Conservation (phyloP, 257 asterid genomes). For the Knoxia roxburghii region DNA sequence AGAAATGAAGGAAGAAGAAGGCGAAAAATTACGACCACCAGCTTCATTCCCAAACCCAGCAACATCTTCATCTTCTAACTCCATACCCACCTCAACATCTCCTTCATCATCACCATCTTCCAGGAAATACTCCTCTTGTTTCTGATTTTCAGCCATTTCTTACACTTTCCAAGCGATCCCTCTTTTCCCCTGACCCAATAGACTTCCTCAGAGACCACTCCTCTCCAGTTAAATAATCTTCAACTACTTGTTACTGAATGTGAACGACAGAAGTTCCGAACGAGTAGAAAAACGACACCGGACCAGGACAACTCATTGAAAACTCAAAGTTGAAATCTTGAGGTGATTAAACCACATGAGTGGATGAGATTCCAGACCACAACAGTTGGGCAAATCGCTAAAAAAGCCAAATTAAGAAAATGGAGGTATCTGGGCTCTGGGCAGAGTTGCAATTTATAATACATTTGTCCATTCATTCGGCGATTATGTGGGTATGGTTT, state of each 20-base stretch:
- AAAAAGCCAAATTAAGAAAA: background rate
- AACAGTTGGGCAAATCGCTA: background rate
- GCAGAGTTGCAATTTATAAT: background rate
- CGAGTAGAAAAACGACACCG: background rate
- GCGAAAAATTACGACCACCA: conserved; percentile 25
- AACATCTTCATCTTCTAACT: conserved; percentile 31
- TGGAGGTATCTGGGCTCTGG: too few relatives aligned
- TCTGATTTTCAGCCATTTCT: conserved; percentile 30
- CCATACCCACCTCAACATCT: conserved; percentile 29
- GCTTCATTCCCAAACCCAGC: conserved; percentile 17
- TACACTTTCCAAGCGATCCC: background rate
- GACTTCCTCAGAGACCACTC: background rate
- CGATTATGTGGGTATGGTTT: background rate
- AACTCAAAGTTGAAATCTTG: background rate
- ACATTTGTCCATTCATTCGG: too few relatives aligned
- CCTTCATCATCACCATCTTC: conserved; percentile 40
- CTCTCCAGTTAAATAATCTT: background rate
- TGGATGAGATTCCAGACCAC: conserved; percentile 2
- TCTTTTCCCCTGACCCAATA: background rate
- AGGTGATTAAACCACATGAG: background rate
- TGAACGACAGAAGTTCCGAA: background rate
- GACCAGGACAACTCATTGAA: too few relatives aligned
- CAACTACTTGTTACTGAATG: background rate
- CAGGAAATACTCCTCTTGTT: conserved; percentile 25
- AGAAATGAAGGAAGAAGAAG: conserved; percentile 40